Evolutionary conservation across 2,329 filamentous ascomycete genomes (phyloP).

Genomic region (Lecanosticta acicola): DNA sequence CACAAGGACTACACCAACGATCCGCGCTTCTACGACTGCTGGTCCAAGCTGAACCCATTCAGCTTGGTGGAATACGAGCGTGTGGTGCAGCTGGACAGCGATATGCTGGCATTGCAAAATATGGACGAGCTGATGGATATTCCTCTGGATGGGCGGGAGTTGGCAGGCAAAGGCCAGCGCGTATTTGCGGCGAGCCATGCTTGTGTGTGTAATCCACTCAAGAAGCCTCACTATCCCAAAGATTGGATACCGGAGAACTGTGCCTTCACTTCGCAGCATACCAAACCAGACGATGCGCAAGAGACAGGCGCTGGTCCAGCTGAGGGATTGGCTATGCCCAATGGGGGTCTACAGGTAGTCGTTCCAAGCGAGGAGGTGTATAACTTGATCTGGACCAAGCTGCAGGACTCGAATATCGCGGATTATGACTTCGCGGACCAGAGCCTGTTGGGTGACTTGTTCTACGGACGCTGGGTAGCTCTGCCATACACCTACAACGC

Average conservation of each 20-base stretch:
- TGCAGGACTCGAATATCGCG: slow-evolving; percentile 42
- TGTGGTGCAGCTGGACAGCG: slow-evolving; percentile 78
- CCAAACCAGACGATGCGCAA: slow-evolving; percentile 47
- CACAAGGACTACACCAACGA: slow-evolving; percentile 67
- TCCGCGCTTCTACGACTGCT: slow-evolving; percentile 82
- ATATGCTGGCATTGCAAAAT: slow-evolving; percentile 77
- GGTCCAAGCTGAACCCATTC: slow-evolving; percentile 80
- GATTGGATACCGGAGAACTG: slow-evolving; percentile 62
- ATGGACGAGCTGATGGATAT: slow-evolving; percentile 94
- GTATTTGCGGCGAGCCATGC: slow-evolving; percentile 82
- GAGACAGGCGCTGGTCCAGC: slow-evolving; percentile 44
- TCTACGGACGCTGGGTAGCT: slow-evolving; percentile 53
- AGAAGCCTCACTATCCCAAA: slow-evolving; percentile 70
- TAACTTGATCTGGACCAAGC: slow-evolving; percentile 45
- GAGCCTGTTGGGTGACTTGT: slow-evolving; percentile 53
- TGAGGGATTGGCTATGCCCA: slow-evolving; percentile 53
- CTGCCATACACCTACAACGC: slow-evolving; percentile 59
- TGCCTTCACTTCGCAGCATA: slow-evolving; percentile 56
- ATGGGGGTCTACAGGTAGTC: slow-evolving; percentile 58
- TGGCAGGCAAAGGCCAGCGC: slow-evolving; percentile 50
- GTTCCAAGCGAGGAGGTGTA: slow-evolving; percentile 52
- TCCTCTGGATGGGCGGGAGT: slow-evolving; percentile 56
- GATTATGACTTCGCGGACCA: slow-evolving; percentile 58
- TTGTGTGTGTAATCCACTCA: slow-evolving; percentile 78
- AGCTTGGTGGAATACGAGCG: slow-evolving; percentile 69